Percentiles rank a stretch among this genome's conserved stretches.
These are phyloP conservation scores for Hebeloma cylindrosporum DNA, from an alignment of 768 basidiomycete genomes.

Conservation along the genomic window DNA sequence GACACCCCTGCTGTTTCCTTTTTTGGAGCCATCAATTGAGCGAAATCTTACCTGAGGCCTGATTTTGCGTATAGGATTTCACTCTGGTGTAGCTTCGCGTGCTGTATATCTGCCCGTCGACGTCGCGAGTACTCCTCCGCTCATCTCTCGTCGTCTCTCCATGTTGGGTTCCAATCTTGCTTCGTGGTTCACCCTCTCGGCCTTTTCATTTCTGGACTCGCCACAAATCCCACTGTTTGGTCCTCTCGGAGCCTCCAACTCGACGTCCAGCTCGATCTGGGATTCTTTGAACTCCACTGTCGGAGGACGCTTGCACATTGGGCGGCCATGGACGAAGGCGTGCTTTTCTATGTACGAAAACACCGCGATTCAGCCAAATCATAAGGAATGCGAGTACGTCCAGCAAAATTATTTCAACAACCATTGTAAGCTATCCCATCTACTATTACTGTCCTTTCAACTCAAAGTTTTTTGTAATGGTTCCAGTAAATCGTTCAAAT, in stretches of 20 bases:
- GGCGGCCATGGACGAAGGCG: slow-evolving; percentile 21
- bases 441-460: background rate
- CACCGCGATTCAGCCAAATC: slow-evolving; percentile 7
- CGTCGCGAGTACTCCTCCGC: too few relatives aligned
- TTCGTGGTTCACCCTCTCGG: background rate
- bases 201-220: background rate
- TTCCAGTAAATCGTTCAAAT: slow-evolving; percentile 17
- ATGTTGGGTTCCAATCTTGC: too few relatives aligned
- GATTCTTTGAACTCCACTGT: slow-evolving; percentile 20
- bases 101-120: too few relatives aligned
- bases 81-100: too few relatives aligned
- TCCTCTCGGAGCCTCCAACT: background rate
- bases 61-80: too few relatives aligned
- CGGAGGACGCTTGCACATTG: slow-evolving; percentile 17
- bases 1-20: background rate
- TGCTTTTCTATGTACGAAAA: slow-evolving; percentile 23
- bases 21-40: background rate
- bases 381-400: slow-evolving; percentile 14
- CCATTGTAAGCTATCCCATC: slow-evolving; percentile 14
- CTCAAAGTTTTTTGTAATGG: background rate
- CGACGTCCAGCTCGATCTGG: slow-evolving; percentile 1
- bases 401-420: slow-evolving; percentile 22
- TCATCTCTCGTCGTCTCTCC: too few relatives aligned
- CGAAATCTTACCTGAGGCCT: background rate
- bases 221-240: background rate